Evolutionary conservation across 805 yeast species (phyloP).

Genomic region (Saccharomycopsis guyanensis): DNA sequence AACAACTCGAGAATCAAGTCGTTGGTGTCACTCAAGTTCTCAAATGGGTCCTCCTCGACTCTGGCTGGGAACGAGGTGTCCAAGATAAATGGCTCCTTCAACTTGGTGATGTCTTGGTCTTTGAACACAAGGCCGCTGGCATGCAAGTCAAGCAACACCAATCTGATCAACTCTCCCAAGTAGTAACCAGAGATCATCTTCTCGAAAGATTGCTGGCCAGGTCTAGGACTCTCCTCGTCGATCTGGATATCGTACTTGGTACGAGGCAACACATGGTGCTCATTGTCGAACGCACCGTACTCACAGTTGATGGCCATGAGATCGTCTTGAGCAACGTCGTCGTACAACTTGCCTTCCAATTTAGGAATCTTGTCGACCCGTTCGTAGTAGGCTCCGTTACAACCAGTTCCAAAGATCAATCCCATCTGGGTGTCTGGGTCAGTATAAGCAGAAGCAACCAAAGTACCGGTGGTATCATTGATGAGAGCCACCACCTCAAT

Average conservation of each 20-base stretch:
- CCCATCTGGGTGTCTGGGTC: constrained; percentile 91
- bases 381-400: constrained; percentile 95
- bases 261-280: constrained; percentile 76
- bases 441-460: constrained; percentile 90
- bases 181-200: constrained; percentile 97
- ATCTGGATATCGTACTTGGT: constrained; percentile 78
- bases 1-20: constrained; percentile 54
- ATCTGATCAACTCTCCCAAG: constrained; percentile 84
- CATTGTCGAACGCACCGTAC: constrained; percentile 96
- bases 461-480: constrained; percentile 95
- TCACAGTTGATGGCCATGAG: constrained; percentile 97
- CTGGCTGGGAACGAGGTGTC: constrained; percentile 85
- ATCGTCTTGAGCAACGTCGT: constrained; percentile 53
- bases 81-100: constrained; percentile 60
- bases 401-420: constrained; percentile 93
- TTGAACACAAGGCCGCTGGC: constrained; percentile 59
- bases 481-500: constrained; percentile 85
- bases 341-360: constrained; percentile 59
- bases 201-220: constrained; percentile 92
- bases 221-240: constrained; percentile 86
- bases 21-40: constrained; percentile 69
- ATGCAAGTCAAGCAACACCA: constrained; percentile 66
- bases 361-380: constrained; percentile 66
- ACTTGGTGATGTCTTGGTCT: constrained; percentile 56
- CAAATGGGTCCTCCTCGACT: constrained; percentile 85